Base-by-base conservation (phyloP, 2,329 filamentous ascomycete species). In the Arachnomyces sp. region DNA sequence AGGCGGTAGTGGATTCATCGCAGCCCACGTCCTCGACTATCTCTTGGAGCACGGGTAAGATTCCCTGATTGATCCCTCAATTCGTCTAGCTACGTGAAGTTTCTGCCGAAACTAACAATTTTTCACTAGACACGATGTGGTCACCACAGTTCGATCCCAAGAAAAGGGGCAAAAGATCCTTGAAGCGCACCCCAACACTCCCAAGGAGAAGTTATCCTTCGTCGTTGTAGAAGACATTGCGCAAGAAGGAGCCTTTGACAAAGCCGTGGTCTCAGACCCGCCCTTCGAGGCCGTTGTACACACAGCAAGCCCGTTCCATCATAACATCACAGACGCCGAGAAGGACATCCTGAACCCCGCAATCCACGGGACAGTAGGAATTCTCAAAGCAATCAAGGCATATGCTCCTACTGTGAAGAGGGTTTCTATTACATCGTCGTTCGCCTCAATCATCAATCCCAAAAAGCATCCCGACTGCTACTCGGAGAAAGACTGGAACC, bases 241-340 rank as follows among this genome's bases (percentile, higher is more conserved):
- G 0, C 15, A 16, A 46, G 72, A 78, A 15, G 75, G 74, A 13
- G 84, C 82, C 16, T 93, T 92, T 49, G 75, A 83, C 42, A 61
- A 74, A 58, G 76, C 74, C 12, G 71, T 80, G 35, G 66, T 76
- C 47, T 77, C 75, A 12, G 67, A 75, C 40, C 76, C 76, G 0
- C 75, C 78, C 0, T 84, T 90, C 46, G 80, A 85, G 51, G 79
- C 74, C 34, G 82, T 90, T 36, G 71, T 87, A 38, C 82, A 87
- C 58, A 85, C 82, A 4, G 82, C 83, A 2, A 81, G 76, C 0
- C 84, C 85, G 0, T 89, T 84, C 65, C 80, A 84, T 51, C 74
- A 79, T 56, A 82, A 81, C 28, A 77, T 92, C 40, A 79, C 84
- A 16, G 72, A 79, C 49, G 75, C 81, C 13, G 70, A 87, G 52